Evolutionary conservation across 2,329 filamentous ascomycete genomes (phyloP).

Genomic region (Phialophora expanda): DNA sequence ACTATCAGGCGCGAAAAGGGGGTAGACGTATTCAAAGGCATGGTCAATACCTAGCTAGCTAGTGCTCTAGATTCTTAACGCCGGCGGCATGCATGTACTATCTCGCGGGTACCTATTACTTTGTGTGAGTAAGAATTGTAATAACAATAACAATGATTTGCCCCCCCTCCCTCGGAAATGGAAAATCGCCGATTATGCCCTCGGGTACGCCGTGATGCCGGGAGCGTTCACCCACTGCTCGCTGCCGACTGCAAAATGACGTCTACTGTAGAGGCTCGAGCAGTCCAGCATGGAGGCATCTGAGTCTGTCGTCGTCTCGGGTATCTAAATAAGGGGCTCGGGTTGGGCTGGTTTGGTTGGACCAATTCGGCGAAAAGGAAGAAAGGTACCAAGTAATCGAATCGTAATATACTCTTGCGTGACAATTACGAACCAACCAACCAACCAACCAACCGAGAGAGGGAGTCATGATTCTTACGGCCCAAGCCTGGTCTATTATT

Average conservation of each 20-base stretch:
- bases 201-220: not conserved
- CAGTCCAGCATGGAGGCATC: constrained; percentile 3
- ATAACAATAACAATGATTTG: constrained; percentile 16
- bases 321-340: constrained; percentile 7
- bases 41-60: no score
- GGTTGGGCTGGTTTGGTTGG: not conserved
- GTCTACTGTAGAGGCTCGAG: constrained; percentile 6
- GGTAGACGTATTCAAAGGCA: constrained; percentile 8
- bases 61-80: not conserved
- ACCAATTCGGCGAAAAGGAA: constrained; percentile 19
- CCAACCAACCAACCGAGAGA: not conserved
- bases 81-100: constrained; percentile 11
- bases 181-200: constrained; percentile 8
- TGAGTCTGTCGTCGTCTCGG: constrained; percentile 15
- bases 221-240: not conserved
- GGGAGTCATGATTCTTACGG: no score
- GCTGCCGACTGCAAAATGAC: not conserved
- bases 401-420: constrained; percentile 4
- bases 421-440: constrained; percentile 1
- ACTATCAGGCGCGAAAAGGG: constrained; percentile 2
- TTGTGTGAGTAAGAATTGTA: constrained; percentile 7
- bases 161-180: no score
- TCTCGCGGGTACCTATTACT: no score
- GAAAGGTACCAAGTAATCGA: no score
- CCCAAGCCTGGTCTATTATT: no score